Base-by-base conservation (phyloP, 257 asterid species). In the Buddleja alternifolia region DNA sequence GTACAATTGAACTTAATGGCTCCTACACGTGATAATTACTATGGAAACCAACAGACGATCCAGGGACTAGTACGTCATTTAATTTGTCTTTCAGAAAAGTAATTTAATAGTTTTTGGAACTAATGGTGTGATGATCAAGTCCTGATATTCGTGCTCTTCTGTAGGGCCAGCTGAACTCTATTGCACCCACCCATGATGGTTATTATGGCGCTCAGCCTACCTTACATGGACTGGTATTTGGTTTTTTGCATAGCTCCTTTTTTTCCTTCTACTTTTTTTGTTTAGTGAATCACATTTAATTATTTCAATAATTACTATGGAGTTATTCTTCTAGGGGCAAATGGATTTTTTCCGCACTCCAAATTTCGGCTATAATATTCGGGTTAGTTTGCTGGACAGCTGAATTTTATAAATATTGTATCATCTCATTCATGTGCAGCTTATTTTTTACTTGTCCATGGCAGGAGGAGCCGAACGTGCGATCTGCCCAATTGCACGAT, bases 101-200 rank as follows among this genome's bases (percentile, higher is more conserved):
- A 10, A 56, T 39, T 67, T 37, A 25, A 16, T 73, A 14, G 11
- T 65, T 17, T 4, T 66, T 45, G 20, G 37, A 69, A 61, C 34
- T 50, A 41, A 8, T 67, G 23, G 14, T 60, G 58, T 70, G 37
- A 39, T 71, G 63, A 47, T 52, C 9, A 11, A 51, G 10, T 44
- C 25, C 64, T 63, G 53, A 59, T 76, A 34, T 36, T 71, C 34
- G 10, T 67, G 71, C 66, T 67, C 66, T 67, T 59, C 66, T 74
- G 66, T 78, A 93, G 98, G 98, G 97, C 79, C 98, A 90, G 75
- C 83, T 90, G 75, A 93, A 84, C 70, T 81, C 98, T 52, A 88
- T 86, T 52, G 98, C 97, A 66, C 96, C 96, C 45, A 64, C 90
- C 60, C 98, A 85, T 44, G 97, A 90, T 61, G 81, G 88, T 77